These are phyloP conservation scores for Ramicandelaber brevisporus DNA, from an alignment of 192 early-diverging fungal species.

Conservation along the genomic window DNA sequence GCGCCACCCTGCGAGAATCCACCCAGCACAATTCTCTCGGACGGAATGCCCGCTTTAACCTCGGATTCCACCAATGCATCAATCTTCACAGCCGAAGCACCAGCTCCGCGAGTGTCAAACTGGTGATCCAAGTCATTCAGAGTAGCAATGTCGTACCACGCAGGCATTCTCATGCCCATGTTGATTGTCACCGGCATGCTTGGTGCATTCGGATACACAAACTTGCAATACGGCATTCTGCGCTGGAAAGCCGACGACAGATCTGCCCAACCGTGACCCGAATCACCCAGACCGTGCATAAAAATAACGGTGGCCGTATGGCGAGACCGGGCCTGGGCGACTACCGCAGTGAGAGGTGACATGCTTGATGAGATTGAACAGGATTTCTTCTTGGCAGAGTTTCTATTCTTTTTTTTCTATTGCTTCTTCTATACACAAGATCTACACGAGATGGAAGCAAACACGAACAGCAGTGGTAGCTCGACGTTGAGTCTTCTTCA, in stretches of 20 bases:
- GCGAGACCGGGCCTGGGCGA: constrained; percentile 17
- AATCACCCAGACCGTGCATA: constrained; percentile 56
- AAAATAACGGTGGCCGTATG: constrained; percentile 68
- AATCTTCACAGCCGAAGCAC: constrained; percentile 25
- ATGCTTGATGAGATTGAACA: too few relatives aligned
- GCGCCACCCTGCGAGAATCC: constrained; percentile 90
- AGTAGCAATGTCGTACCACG: constrained; percentile 66
- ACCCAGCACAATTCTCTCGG: constrained; percentile 66
- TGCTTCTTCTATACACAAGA: too few relatives aligned
- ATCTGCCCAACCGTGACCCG: constrained; percentile 23
- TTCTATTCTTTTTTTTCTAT: too few relatives aligned
- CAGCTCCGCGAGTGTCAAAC: constrained; percentile 51
- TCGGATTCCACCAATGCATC: constrained; percentile 38
- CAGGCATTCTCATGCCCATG: constrained; percentile 54
- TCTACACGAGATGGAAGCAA: too few relatives aligned
- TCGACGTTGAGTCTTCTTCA: too few relatives aligned
- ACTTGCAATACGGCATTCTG: constrained; percentile 63
- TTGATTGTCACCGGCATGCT: constrained; percentile 47
- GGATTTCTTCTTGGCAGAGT: too few relatives aligned
- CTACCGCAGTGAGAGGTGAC: constrained; percentile 10
- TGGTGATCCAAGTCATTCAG: constrained; percentile 16
- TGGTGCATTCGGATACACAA: constrained; percentile 67
- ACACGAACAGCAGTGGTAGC: too few relatives aligned
- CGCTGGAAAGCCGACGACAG: constrained; percentile 8
- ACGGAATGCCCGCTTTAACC: constrained; percentile 47